phyloP scores from a whole-genome alignment of 305 asterid species.

The Fraxinus latifolia region DNA sequence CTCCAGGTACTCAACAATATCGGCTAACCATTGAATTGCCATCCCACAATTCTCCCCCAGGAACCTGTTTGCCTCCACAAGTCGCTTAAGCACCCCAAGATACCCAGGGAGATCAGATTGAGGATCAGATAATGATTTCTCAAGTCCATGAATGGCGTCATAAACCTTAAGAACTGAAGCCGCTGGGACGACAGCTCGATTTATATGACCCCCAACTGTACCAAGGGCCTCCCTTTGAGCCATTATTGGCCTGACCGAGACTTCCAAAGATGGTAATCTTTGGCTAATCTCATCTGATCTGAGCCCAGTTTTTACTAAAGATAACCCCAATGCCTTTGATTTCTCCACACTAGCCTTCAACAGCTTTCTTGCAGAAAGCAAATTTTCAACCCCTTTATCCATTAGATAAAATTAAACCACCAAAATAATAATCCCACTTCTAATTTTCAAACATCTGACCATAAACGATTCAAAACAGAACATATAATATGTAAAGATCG shows the following conservation, averaged over 20 bases:
- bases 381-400: constrained; percentile 53
- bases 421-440: constrained; percentile 22
- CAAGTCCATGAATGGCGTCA: not conserved
- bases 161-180: not conserved
- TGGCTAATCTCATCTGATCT: constrained; percentile 39
- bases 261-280: constrained; percentile 39
- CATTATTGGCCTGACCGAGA: constrained; percentile 40
- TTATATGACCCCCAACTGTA: constrained; percentile 36
- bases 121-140: constrained; percentile 70
- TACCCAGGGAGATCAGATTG: constrained; percentile 80
- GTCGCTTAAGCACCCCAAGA: constrained; percentile 75
- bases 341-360: constrained; percentile 37
- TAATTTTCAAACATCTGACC: not conserved
- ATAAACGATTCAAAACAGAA: not conserved
- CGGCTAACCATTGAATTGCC: constrained; percentile 87
- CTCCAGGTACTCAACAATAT: constrained; percentile 84
- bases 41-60: constrained; percentile 82
- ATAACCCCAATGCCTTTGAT: constrained; percentile 30
- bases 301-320: constrained; percentile 34
- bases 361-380: constrained; percentile 38
- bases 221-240: constrained; percentile 36
- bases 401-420: constrained; percentile 22
- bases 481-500: not conserved
- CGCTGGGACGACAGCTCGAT: not conserved
- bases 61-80: constrained; percentile 73